Conservation (phyloP, 306 rosid species). For the Alnus glutinosa region DNA sequence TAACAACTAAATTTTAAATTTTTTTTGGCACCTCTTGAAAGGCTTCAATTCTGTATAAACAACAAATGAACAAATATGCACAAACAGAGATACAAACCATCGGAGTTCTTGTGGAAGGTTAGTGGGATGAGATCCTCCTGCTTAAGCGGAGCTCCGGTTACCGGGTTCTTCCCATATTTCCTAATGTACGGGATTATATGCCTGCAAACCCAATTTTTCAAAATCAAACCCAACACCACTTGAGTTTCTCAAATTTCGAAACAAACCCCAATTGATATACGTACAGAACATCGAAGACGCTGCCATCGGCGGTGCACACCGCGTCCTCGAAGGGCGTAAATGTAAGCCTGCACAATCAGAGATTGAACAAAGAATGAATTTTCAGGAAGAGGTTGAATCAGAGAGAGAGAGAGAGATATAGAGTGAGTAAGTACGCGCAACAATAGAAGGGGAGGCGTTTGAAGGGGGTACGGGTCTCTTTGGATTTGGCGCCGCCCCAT, state of each 20-base stretch:
- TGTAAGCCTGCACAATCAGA: constrained; percentile 53
- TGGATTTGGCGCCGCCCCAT: constrained; percentile 97
- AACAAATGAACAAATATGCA: not conserved
- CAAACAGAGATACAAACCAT: constrained; percentile 42
- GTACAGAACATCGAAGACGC: constrained; percentile 70
- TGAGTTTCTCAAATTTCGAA: not conserved
- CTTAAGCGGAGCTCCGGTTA: constrained; percentile 72
- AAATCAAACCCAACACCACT: not conserved
- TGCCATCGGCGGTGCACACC: constrained; percentile 89
- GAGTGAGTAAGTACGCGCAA: constrained; percentile 61
- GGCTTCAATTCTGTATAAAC: not conserved
- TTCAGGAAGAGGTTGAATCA: not conserved
- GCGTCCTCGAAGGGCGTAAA: constrained; percentile 87
- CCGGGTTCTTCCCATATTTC: constrained; percentile 88
- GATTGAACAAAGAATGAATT: not conserved
- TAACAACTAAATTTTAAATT: not conserved
- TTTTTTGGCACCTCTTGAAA: not conserved
- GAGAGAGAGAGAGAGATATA: constrained; percentile 1
- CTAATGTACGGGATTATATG: constrained; percentile 71
- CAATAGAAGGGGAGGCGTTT: constrained; percentile 96
- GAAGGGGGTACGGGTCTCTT: constrained; percentile 63
- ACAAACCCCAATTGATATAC: not conserved
- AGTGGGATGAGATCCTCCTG: constrained; percentile 78
- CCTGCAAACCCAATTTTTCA: constrained; percentile 48
- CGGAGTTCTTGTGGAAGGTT: constrained; percentile 86